Conservation (phyloP, 2,329 filamentous ascomycete genomes). For the Talaromyces marneffei region DNA sequence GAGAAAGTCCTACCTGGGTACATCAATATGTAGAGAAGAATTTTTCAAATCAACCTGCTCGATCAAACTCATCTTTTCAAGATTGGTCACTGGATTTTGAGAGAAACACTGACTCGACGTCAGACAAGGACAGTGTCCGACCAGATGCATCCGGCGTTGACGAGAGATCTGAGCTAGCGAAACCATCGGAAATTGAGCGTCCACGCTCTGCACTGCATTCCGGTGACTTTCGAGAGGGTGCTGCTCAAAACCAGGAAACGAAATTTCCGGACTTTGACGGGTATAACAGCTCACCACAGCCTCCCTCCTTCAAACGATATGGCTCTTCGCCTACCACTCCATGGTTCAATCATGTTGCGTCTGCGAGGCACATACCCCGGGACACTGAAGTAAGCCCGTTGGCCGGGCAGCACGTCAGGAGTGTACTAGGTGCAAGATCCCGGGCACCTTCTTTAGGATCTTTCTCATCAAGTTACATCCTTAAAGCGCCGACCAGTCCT, state of each 20-base stretch:
- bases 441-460: constrained; percentile 61
- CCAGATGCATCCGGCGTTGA: constrained; percentile 23
- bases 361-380: constrained; percentile 18
- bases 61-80: constrained; percentile 33
- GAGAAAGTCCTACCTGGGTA: constrained; percentile 69
- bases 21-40: constrained; percentile 54
- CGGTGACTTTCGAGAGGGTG: constrained; percentile 54
- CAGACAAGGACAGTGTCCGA: constrained; percentile 30
- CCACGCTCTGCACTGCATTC: constrained; percentile 68
- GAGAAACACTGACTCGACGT: not conserved
- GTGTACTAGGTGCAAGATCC: constrained; percentile 27
- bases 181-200: constrained; percentile 65
- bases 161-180: constrained; percentile 43
- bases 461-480: constrained; percentile 70
- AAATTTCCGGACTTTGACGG: constrained; percentile 23
- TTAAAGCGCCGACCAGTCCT: constrained; percentile 86
- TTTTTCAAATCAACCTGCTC: constrained; percentile 37
- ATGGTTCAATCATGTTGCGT: constrained; percentile 44
- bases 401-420: constrained; percentile 15
- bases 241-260: constrained; percentile 14
- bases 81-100: constrained; percentile 25
- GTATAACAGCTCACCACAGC: constrained; percentile 12
- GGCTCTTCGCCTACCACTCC: constrained; percentile 51
- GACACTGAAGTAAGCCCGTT: constrained; percentile 17
- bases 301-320: constrained; percentile 18